Conservation (phyloP, 2,329 filamentous ascomycete genomes). For the Xylariaceae sp. region DNA sequence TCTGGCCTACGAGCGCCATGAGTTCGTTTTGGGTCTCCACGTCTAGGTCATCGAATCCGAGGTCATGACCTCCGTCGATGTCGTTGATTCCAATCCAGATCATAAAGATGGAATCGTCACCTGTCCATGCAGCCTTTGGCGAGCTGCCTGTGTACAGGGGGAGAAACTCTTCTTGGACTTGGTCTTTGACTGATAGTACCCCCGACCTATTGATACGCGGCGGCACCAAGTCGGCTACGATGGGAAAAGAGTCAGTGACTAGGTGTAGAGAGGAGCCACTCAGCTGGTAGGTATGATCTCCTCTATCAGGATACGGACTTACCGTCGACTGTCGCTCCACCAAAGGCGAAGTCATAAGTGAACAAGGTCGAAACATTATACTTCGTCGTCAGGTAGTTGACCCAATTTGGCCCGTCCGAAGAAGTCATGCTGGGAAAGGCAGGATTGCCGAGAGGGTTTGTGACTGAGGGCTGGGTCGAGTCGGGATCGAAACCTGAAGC, state of each 20-base stretch:
- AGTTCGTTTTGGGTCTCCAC: slow-evolving; percentile 41
- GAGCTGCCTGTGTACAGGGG: slow-evolving; percentile 35
- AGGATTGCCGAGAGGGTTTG: slow-evolving; percentile 62
- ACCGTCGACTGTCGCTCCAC: slow-evolving; percentile 51
- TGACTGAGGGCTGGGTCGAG: slow-evolving; percentile 45
- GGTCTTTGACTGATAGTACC: slow-evolving; percentile 46
- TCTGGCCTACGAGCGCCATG: slow-evolving; percentile 36
- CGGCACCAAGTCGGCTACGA: slow-evolving; percentile 38
- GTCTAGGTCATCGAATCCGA: slow-evolving; percentile 33
- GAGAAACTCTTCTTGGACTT: slow-evolving; percentile 43
- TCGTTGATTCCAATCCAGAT: slow-evolving; percentile 56
- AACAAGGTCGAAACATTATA: slow-evolving; percentile 44
- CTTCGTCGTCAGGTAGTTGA: slow-evolving; percentile 44
- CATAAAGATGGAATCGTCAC: slow-evolving; percentile 39
- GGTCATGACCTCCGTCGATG: slow-evolving; percentile 36
- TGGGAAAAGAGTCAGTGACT: slow-evolving; percentile 1
- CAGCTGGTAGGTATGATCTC: background rate
- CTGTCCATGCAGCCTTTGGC: slow-evolving; percentile 35
- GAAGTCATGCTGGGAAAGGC: slow-evolving; percentile 48
- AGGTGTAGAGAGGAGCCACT: background rate
- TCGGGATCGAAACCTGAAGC: slow-evolving; percentile 49
- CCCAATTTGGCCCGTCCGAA: slow-evolving; percentile 49
- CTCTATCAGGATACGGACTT: background rate
- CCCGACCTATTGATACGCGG: slow-evolving; percentile 47
- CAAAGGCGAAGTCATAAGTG: slow-evolving; percentile 52